phyloP scores from a whole-genome alignment of 805 yeast genomes.

The Teunomyces funiuensis region DNA sequence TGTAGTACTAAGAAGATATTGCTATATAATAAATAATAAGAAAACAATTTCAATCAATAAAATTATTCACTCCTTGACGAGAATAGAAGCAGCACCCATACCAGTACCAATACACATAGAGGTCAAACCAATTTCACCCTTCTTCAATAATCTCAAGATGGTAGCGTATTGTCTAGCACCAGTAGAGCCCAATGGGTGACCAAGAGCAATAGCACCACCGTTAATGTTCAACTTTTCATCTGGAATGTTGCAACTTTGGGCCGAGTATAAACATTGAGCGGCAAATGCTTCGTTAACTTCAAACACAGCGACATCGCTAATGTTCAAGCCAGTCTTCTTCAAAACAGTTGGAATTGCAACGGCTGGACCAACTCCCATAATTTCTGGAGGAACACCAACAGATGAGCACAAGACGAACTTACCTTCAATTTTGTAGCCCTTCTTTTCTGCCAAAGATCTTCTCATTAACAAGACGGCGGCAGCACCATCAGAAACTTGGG shows the following conservation, averaged over 20 bases:
- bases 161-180: slow-evolving; percentile 95
- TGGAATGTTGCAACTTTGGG: slow-evolving; percentile 66
- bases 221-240: slow-evolving; percentile 66
- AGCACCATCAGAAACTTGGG: slow-evolving; percentile 95
- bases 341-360: slow-evolving; percentile 87
- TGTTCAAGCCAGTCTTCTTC: slow-evolving; percentile 55
- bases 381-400: slow-evolving; percentile 95
- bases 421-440: slow-evolving; percentile 71
- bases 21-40: not conserved
- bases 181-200: slow-evolving; percentile 70
- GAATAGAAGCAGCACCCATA: slow-evolving; percentile 94
- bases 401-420: slow-evolving; percentile 76
- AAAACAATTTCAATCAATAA: slow-evolving; percentile 5
- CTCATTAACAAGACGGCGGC: slow-evolving; percentile 85
- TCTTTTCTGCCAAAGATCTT: slow-evolving; percentile 77
- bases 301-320: slow-evolving; percentile 68
- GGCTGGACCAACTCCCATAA: slow-evolving; percentile 98
- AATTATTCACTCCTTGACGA: slow-evolving; percentile 64
- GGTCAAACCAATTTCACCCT: slow-evolving; percentile 84
- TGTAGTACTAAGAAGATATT: not conserved
- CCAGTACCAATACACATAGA: slow-evolving; percentile 99
- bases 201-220: slow-evolving; percentile 96
- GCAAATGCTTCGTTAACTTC: slow-evolving; percentile 98
- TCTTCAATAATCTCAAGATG: slow-evolving; percentile 70
- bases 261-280: slow-evolving; percentile 83